Percentiles rank a stretch among this genome's conserved stretches.
phyloP scores from a whole-genome alignment of 306 rosid species.

The Gillenia trifoliata region DNA sequence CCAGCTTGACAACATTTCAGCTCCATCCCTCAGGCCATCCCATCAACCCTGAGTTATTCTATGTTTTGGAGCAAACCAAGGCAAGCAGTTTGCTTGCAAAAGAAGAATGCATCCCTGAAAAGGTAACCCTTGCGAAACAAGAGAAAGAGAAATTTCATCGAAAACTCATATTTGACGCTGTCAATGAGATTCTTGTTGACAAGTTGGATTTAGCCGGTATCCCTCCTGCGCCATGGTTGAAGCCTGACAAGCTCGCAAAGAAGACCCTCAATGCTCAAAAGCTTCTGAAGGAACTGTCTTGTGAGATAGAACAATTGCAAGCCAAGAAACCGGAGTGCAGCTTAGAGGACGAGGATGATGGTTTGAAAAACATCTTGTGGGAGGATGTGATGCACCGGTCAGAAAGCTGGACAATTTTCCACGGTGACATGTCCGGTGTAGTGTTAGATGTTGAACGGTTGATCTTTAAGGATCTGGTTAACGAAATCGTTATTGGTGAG shows the following conservation, averaged over 20 bases:
- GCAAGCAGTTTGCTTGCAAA: slow-evolving; percentile 53
- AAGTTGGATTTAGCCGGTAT: slow-evolving; percentile 39
- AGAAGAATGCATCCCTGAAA: slow-evolving; percentile 40
- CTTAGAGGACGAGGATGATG: slow-evolving; percentile 51
- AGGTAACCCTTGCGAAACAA: slow-evolving; percentile 26
- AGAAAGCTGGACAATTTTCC: slow-evolving; percentile 57
- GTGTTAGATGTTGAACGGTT: slow-evolving; percentile 72
- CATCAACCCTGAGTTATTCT: slow-evolving; percentile 82
- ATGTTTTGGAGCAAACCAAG: slow-evolving; percentile 82
- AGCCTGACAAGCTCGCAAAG: slow-evolving; percentile 49
- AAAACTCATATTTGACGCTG: slow-evolving; percentile 76
- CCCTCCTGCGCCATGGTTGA: slow-evolving; percentile 53
- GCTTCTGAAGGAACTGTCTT: slow-evolving; percentile 75
- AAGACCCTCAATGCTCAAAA: slow-evolving; percentile 61
- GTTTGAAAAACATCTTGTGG: slow-evolving; percentile 38
- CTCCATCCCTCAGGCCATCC: slow-evolving; percentile 76
- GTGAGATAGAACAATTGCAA: slow-evolving; percentile 61
- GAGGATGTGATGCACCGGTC: slow-evolving; percentile 59
- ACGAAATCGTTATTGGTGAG: slow-evolving; percentile 68
- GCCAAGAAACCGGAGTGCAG: slow-evolving; percentile 40
- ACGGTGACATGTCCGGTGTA: slow-evolving; percentile 46
- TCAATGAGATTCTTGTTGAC: slow-evolving; percentile 64
- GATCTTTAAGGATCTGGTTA: slow-evolving; percentile 76
- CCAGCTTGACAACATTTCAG: slow-evolving; percentile 60
- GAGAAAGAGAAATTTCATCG: slow-evolving; percentile 55